Conservation (phyloP, 257 asterid species). For the Salvia miltiorrhiza region DNA sequence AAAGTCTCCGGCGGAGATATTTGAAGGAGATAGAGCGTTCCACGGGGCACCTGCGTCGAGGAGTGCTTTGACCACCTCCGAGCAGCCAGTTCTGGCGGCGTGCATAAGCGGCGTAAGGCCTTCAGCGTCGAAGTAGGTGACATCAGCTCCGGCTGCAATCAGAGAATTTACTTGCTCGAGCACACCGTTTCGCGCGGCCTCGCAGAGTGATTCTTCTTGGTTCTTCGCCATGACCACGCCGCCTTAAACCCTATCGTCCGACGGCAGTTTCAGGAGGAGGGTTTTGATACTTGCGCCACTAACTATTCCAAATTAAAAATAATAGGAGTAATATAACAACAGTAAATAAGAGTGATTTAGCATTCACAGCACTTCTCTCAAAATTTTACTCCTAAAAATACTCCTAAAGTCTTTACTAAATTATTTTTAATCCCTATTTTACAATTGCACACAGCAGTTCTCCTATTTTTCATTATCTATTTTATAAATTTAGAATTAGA, state of each 20-base stretch:
- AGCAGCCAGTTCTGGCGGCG: slow-evolving; percentile 78
- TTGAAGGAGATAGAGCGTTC: slow-evolving; percentile 83
- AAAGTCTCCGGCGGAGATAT: slow-evolving; percentile 87
- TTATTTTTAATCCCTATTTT: no score
- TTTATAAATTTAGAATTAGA: no score
- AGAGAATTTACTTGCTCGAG: slow-evolving; percentile 39
- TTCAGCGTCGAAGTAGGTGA: slow-evolving; percentile 65
- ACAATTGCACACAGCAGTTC: no score
- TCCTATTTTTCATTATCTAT: no score
- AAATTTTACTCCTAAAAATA: no score
- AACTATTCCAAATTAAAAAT: no score
- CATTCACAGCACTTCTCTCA: no score
- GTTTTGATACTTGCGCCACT: no score
- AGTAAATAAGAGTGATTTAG: no score
- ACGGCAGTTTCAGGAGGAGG: neutral
- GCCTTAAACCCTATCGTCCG: slow-evolving; percentile 25
- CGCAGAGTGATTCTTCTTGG: slow-evolving; percentile 66
- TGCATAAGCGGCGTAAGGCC: slow-evolving; percentile 85
- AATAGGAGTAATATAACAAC: no score
- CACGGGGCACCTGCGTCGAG: slow-evolving; percentile 88
- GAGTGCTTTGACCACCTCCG: slow-evolving; percentile 55
- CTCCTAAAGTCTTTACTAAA: no score
- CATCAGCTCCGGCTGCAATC: slow-evolving; percentile 68
- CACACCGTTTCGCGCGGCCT: slow-evolving; percentile 66
- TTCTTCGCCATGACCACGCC: slow-evolving; percentile 45